Conservation (phyloP, 257 asterid species). For the Scutellaria barbata region DNA sequence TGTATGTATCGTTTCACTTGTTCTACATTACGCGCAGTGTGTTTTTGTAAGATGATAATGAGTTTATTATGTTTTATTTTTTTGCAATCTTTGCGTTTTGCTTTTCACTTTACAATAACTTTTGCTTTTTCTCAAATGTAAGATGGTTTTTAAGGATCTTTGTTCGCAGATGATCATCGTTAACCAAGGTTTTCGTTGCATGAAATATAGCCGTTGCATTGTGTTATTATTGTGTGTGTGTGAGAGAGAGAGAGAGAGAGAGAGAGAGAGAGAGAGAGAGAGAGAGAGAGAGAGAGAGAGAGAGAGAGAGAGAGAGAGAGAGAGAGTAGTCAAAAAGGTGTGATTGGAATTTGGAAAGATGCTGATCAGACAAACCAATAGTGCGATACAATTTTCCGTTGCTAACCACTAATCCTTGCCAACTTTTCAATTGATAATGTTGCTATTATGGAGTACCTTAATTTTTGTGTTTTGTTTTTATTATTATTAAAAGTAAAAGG, state of each 20-base stretch:
- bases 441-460: neutral
- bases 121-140: neutral
- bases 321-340: neutral
- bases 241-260: neutral
- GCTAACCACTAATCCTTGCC: conserved; percentile 14
- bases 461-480: neutral
- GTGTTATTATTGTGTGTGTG: neutral
- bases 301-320: neutral
- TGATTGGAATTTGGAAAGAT: neutral
- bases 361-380: neutral
- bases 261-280: conserved; percentile 12
- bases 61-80: neutral
- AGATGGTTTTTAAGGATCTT: neutral
- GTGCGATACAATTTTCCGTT: conserved; percentile 6
- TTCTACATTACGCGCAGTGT: too few relatives aligned
- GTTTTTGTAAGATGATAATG: too few relatives aligned
- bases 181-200: conserved; percentile 12
- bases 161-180: conserved; percentile 1
- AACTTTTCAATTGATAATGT: neutral
- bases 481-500: neutral
- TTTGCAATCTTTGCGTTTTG: too few relatives aligned
- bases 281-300: conserved; percentile 7
- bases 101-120: neutral
- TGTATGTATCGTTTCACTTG: too few relatives aligned
- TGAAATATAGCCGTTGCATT: conserved; percentile 39